A percentile compares a stretch with the other conserved stretches of the same genome.
These are phyloP conservation scores for Psilocybe cyanescens DNA, from an alignment of 768 basidiomycete species.

Conservation along the genomic window DNA sequence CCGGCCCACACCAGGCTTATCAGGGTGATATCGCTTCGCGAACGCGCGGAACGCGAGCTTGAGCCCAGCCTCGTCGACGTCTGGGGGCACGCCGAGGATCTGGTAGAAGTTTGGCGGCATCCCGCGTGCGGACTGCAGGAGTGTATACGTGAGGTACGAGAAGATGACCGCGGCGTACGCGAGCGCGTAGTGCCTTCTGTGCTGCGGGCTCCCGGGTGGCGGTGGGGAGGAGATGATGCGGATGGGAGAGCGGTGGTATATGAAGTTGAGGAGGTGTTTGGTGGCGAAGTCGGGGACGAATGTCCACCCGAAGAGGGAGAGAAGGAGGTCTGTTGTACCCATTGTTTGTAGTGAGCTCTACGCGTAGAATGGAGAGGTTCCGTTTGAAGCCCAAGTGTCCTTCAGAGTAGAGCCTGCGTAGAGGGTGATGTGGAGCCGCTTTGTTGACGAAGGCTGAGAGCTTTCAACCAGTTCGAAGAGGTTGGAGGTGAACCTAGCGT, in stretches of 20 bases:
- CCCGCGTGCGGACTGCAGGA: slow-evolving; percentile 57
- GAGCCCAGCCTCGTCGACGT: slow-evolving; percentile 67
- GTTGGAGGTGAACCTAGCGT: neutral
- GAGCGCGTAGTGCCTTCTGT: slow-evolving; percentile 63
- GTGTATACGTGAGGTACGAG: slow-evolving; percentile 67
- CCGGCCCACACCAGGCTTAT: slow-evolving; percentile 61
- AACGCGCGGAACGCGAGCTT: slow-evolving; percentile 78
- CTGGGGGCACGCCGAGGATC: slow-evolving; percentile 62
- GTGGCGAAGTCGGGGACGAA: slow-evolving; percentile 68
- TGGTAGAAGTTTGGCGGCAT: slow-evolving; percentile 80
- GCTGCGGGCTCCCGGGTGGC: slow-evolving; percentile 43
- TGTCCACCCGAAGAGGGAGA: slow-evolving; percentile 62
- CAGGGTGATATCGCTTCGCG: slow-evolving; percentile 77
- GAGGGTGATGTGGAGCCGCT: too few relatives aligned
- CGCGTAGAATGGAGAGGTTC: too few relatives aligned
- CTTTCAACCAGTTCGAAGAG: neutral
- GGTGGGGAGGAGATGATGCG: slow-evolving; percentile 43
- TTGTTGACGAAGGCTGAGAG: too few relatives aligned
- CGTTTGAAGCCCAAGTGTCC: too few relatives aligned
- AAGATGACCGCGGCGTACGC: slow-evolving; percentile 67
- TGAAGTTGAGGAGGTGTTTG: slow-evolving; percentile 47
- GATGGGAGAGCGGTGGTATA: slow-evolving; percentile 40
- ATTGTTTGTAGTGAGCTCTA: slow-evolving; percentile 2
- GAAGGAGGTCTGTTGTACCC: slow-evolving; percentile 25
- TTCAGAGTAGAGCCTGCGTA: too few relatives aligned